Conservation (phyloP, 192 early-diverging fungal genomes). For the Coemansia reversa region DNA sequence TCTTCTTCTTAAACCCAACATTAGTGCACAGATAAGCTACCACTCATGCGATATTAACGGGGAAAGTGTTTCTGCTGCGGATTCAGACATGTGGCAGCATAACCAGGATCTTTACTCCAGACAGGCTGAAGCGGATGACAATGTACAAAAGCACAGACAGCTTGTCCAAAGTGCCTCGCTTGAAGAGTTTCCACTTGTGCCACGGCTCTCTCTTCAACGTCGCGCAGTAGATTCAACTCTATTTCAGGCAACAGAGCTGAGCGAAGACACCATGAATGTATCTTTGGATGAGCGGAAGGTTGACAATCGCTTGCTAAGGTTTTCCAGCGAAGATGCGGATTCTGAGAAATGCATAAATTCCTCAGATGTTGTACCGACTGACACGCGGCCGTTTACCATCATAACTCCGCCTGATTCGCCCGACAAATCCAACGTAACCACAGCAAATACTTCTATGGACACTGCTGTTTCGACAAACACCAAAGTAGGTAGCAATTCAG, state of each 20-base stretch:
- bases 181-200: constrained; percentile 17
- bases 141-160: neutral
- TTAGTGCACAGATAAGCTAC: neutral
- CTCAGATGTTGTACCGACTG: neutral
- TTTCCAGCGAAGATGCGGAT: neutral
- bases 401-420: constrained; percentile 37
- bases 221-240: constrained; percentile 19
- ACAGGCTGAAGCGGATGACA: neutral
- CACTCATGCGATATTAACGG: neutral
- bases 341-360: neutral
- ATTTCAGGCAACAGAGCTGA: constrained; percentile 12
- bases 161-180: neutral
- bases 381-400: constrained; percentile 4
- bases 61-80: neutral
- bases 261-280: neutral
- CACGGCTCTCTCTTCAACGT: neutral
- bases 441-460: constrained; percentile 13
- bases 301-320: neutral
- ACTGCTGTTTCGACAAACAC: constrained; percentile 7
- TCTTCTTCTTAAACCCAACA: constrained; percentile 16
- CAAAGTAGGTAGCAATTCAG: neutral
- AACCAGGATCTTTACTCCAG: neutral
- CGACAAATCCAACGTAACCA: constrained; percentile 9
- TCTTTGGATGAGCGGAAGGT: neutral
- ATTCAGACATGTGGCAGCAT: neutral